Base-by-base conservation (phyloP, 1,284 basidiomycete species). In the Rhodotorula sp. region DNA sequence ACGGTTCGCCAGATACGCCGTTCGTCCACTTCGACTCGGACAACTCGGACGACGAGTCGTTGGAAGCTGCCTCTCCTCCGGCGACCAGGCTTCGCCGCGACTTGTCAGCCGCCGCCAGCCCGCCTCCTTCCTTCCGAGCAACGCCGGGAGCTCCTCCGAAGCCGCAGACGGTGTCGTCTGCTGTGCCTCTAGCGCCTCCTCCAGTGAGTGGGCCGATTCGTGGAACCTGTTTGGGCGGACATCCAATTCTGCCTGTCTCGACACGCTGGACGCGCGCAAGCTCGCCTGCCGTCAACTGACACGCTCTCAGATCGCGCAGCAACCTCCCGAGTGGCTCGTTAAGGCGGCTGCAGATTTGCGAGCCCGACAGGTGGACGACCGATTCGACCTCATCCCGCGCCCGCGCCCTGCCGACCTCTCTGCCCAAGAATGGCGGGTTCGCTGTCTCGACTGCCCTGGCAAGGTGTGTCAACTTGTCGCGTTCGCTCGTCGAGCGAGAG, bases 371-470 rank as follows among this genome's bases (percentile, higher is more conserved):
- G 88, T 90, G 2, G 85, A 91, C 71, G 94, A 98, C 79, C 86
- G 81, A 63, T 93, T 98, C 77, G 88, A 90, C 72, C 85, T 90
- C 19, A 86, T 89, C n/a, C 82, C 68, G 30, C 74, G 72, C 0
- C 68, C 87, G 7, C 81, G 82, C 62, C 77, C 78, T 29, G 85
- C 87, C 19, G 83, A 84, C 63, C 82, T 81, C 11, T 83, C 82
- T 39, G 83, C 86, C 5, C 70, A 78, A n/a, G 91, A 94, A 79
- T 98, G 94, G 94, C 86, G 94, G 29, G 86, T 97, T 77, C 94
- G 92, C 80, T 99, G 95, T 81, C 79, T 89, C 69, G 95, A 98
- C 80, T 98, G 95, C 81, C 92, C 92, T 73, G 92, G 91, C 78
- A 94, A 94, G 85, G 92, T 92, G n/a, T 58, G 73, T 60, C 44